These are phyloP conservation scores for Tephrocybe sp. DNA, from an alignment of 768 basidiomycete genomes.

Conservation along the genomic window DNA sequence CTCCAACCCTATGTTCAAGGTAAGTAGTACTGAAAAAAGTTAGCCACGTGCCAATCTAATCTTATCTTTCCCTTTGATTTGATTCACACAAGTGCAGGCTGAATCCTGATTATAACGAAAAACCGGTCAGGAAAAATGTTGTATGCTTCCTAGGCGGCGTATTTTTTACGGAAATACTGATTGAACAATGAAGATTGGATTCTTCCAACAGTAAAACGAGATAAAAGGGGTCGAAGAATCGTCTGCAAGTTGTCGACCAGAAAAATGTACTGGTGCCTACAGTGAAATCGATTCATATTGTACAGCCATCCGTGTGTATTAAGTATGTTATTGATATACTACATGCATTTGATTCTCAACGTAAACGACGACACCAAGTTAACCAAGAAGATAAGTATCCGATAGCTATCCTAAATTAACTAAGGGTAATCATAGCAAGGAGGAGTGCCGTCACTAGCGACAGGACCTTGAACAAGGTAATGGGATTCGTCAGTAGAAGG, in stretches of 20 bases:
- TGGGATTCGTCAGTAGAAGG: conserved; percentile 1
- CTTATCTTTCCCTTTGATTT: conserved; percentile 3
- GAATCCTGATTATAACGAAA: too few relatives aligned
- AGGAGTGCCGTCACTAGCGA: conserved; percentile 20
- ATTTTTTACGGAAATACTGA: too few relatives aligned
- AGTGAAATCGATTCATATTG: too few relatives aligned
- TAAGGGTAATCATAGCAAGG: conserved; percentile 21
- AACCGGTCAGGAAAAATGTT: too few relatives aligned
- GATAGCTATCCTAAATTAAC: conserved; percentile 5
- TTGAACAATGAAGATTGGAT: too few relatives aligned
- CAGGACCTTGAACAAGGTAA: conserved; percentile 17
- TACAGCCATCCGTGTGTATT: conserved; percentile 1
- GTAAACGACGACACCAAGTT: conserved; percentile 9
- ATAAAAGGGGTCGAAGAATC: too few relatives aligned
- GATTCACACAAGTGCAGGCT: too few relatives aligned
- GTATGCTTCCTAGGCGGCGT: too few relatives aligned
- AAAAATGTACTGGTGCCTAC: too few relatives aligned
- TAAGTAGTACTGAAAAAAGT: conserved; percentile 14
- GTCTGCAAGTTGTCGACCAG: too few relatives aligned
- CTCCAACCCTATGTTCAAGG: not conserved
- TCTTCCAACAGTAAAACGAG: too few relatives aligned
- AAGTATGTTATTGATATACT: conserved; percentile 8
- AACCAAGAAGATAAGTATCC: conserved; percentile 11
- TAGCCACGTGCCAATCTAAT: conserved; percentile 17
- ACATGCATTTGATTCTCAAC: conserved; percentile 1